Base-by-base conservation (phyloP, 2,329 filamentous ascomycete genomes). In the Ophiocordyceps australis region DNA sequence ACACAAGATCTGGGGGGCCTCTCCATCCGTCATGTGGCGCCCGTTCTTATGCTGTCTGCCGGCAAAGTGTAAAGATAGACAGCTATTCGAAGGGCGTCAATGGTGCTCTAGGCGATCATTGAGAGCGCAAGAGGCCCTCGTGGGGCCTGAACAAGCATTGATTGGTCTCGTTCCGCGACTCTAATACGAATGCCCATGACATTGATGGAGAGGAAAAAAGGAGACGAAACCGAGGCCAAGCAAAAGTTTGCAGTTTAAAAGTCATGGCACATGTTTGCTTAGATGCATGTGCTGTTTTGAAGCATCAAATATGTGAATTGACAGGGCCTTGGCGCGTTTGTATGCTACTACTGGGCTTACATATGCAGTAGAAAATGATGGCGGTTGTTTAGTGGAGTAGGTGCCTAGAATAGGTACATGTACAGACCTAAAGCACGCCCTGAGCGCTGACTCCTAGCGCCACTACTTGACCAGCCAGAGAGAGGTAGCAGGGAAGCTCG, bases 161-260 rank as follows among this genome's bases (percentile, higher is more conserved):
- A 85, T 41, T 49, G 49, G 53, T 71, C 78, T 72, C 79, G 72
- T 73, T 78, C 78, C 85, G 86, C 91, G 89, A 98, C 89, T 98
- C 89, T 95, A 95, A 86, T 79, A 80, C 79, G 71, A 75, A 78
- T 75, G 82, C 75, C 73, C 49, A 62, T 69, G 71, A 81, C 74
- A 81, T 80, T 86, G 54, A 55, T 61, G 56, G 55, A 51, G 50
- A 50, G 44, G 50, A 45, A 45, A 45, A 32, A 31, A 33, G 38
- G 34, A 31, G 20, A 20, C 19, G 21, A 26, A 25, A 13, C n/a
- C 17, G 18, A 16, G 16, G 10, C 20, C 14, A 22, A 22, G n/a
- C 29, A 45, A 47, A 45, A 39, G 40, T 38, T 25, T 24, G 21
- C 9, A 28, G 17, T 16, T 5, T 14, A 14, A 5, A 14, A 22